Evolutionary conservation across 495 filamentous ascomycete species (phyloP).

Genomic region (Apiosordaria backusii): DNA sequence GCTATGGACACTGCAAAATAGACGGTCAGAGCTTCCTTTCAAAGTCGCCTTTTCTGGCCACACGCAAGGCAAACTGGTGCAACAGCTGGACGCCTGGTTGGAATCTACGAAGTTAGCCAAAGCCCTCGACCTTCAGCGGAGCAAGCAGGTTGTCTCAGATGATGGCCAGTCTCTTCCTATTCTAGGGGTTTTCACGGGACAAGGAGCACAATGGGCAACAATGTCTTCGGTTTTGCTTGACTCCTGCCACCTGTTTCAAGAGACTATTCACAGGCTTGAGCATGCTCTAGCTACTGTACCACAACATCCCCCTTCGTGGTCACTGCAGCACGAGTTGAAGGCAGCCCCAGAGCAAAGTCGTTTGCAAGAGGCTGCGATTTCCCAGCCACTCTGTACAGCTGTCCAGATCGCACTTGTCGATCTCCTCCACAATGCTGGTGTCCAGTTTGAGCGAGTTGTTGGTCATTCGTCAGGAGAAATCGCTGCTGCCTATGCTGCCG

Average conservation of each 20-base stretch:
- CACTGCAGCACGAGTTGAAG: background rate
- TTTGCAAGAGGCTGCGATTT: slow-evolving; percentile 20
- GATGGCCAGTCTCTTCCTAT: slow-evolving; percentile 19
- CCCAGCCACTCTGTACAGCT: slow-evolving; percentile 48
- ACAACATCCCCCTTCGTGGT: background rate
- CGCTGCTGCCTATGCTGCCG: slow-evolving; percentile 43
- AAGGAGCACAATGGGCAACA: slow-evolving; percentile 37
- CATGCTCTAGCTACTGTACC: background rate
- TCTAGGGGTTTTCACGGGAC: slow-evolving; percentile 27
- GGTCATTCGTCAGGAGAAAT: slow-evolving; percentile 63
- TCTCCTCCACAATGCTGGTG: slow-evolving; percentile 38
- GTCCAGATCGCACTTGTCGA: slow-evolving; percentile 46
- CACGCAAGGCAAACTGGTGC: background rate
- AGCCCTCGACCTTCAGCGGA: background rate
- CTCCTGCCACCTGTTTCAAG: background rate
- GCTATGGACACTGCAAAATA: background rate
- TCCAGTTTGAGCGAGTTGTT: slow-evolving; percentile 43
- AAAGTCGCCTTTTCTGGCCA: background rate
- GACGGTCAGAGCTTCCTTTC: background rate
- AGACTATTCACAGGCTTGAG: background rate
- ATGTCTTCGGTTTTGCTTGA: slow-evolving; percentile 39
- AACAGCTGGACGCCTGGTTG: background rate
- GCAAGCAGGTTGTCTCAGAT: background rate
- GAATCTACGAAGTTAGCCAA: background rate
- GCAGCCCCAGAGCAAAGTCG: background rate